A percentile compares a stretch with the other conserved stretches of the same genome.
Evolutionary conservation across 371 early-diverging fungal genomes (phyloP).

Genomic region (Conidiobolus incongruus): DNA sequence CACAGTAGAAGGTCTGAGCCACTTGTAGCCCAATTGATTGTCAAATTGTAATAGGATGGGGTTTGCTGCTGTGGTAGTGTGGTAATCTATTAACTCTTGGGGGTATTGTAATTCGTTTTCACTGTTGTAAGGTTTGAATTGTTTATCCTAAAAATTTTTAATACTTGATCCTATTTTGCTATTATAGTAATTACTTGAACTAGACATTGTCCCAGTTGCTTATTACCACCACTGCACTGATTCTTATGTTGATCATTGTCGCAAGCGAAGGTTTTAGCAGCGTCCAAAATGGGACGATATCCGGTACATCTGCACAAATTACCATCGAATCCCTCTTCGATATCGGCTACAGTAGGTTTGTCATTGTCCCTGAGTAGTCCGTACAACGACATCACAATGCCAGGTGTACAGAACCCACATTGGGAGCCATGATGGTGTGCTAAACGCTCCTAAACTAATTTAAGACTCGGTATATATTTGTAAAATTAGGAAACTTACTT

Average conservation of each 20-base stretch:
- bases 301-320: conserved; percentile 58
- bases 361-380: conserved; percentile 36
- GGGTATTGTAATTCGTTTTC: conserved; percentile 34
- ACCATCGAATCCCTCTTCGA: conserved; percentile 60
- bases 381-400: conserved; percentile 63
- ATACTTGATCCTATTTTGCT: too few relatives aligned
- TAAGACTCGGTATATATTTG: not conserved
- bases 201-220: too few relatives aligned
- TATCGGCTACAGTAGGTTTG: conserved; percentile 29
- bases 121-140: conserved; percentile 19
- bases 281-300: conserved; percentile 55
- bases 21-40: too few relatives aligned
- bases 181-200: too few relatives aligned
- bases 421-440: conserved; percentile 36
- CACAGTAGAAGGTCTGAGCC: too few relatives aligned
- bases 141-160: too few relatives aligned
- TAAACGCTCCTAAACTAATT: conserved; percentile 20
- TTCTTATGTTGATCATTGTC: too few relatives aligned
- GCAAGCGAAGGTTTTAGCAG: conserved; percentile 25
- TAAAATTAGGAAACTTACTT: conserved; percentile 8
- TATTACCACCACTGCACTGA: too few relatives aligned
- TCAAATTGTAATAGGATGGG: too few relatives aligned
- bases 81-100: too few relatives aligned
- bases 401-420: conserved; percentile 70
- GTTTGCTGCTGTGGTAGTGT: too few relatives aligned